Conservation (phyloP, 257 asterid species). For the Fraxinus anomala region DNA sequence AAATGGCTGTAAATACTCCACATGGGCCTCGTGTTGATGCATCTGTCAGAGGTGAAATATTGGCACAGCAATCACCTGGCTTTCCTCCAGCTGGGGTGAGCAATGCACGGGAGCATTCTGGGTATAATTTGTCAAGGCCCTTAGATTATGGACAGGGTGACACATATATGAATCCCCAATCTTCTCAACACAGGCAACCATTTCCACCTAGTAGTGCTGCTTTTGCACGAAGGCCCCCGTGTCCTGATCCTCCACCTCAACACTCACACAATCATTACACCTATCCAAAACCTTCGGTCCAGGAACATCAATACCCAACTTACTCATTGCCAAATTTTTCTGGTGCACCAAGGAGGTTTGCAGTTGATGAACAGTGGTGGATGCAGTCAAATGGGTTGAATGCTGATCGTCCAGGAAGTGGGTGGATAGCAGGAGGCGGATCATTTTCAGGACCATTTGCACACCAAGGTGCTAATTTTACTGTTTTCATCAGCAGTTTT, state of each 20-base stretch:
- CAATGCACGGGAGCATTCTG: conserved; percentile 51
- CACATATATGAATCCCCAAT: conserved; percentile 47
- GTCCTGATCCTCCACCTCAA: conserved; percentile 50
- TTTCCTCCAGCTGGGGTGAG: conserved; percentile 56
- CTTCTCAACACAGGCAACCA: conserved; percentile 53
- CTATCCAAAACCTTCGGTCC: conserved; percentile 38
- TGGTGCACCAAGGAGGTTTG: conserved; percentile 39
- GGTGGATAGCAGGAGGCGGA: conserved; percentile 46
- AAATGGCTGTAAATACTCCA: conserved; percentile 42
- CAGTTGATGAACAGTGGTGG: conserved; percentile 43
- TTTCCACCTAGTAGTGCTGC: conserved; percentile 52
- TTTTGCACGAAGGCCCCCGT: conserved; percentile 66
- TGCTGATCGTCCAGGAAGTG: conserved; percentile 37
- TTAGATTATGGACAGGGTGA: conserved; percentile 57
- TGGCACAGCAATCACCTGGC: conserved; percentile 58
- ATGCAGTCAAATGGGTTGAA: conserved; percentile 38
- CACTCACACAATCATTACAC: conserved; percentile 42
- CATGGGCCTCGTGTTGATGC: conserved; percentile 51
- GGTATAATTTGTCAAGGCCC: conserved; percentile 55
- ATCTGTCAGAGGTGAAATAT: conserved; percentile 50
- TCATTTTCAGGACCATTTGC: conserved; percentile 42
- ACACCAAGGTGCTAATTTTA: conserved; percentile 30
- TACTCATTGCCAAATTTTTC: conserved; percentile 40
- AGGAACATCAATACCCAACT: conserved; percentile 40
- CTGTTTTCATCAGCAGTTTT: neutral